Evolutionary conservation across 1,284 basidiomycete species (phyloP).

Genomic region (Tilletia indica): DNA sequence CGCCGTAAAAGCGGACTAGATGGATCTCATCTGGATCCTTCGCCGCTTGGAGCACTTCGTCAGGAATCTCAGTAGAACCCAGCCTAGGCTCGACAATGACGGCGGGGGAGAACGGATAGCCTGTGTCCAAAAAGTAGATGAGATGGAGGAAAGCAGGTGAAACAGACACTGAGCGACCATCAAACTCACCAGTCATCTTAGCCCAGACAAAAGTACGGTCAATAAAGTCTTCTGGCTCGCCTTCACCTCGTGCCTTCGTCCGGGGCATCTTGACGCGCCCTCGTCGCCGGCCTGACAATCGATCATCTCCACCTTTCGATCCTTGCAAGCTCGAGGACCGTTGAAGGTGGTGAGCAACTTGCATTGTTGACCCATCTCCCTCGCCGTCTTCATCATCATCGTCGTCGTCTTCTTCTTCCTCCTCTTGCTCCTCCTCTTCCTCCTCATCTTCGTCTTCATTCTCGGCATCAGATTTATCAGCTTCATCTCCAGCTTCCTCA

Average conservation of each 20-base stretch:
- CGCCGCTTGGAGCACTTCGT: slow-evolving; percentile 58
- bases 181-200: slow-evolving; percentile 19
- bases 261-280: slow-evolving; percentile 20
- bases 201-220: slow-evolving; percentile 20
- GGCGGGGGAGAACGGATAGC: slow-evolving; percentile 58
- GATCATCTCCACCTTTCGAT: slow-evolving; percentile 59
- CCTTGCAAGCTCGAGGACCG: slow-evolving; percentile 61
- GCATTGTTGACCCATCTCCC: slow-evolving; percentile 28
- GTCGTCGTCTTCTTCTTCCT: slow-evolving; percentile 17
- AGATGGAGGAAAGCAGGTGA: too few relatives aligned
- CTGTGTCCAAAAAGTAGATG: slow-evolving; percentile 14
- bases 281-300: slow-evolving; percentile 21
- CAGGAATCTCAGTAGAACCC: slow-evolving; percentile 63
- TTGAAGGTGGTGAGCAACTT: neutral
- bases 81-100: slow-evolving; percentile 58
- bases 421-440: neutral
- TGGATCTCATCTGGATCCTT: slow-evolving; percentile 55
- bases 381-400: slow-evolving; percentile 35
- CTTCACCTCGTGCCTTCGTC: slow-evolving; percentile 12
- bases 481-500: neutral
- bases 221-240: neutral
- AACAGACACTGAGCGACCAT: too few relatives aligned
- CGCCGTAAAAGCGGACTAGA: slow-evolving; percentile 67
- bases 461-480: slow-evolving; percentile 1
- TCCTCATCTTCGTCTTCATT: slow-evolving; percentile 12